Base-by-base conservation (phyloP, 108 stramenopile genomes). In the Skeletonema costatum region DNA sequence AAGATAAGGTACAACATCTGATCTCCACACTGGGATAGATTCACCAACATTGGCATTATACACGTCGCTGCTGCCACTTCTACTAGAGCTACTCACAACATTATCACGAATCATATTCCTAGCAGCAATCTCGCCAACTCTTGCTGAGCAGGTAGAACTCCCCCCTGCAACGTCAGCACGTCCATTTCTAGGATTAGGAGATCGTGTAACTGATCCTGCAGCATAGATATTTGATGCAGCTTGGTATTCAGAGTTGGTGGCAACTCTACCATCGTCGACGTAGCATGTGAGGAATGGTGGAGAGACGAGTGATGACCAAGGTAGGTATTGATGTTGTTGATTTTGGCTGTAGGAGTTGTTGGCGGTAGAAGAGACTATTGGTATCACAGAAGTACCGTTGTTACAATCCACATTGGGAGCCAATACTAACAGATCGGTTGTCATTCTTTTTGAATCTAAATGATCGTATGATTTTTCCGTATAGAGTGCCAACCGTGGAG, bases 151-250 rank as follows among this genome's bases (percentile, higher is more conserved):
- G 11, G 85, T 61, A 3, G 70, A 71, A 39, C 85, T 87, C 33
- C 87, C 91, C 48, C 94, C 94, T 9, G 94, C 92, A 25, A 96
- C 85, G 58, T 77, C 74, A 1, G 94, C 85, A 36, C 87, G 75
- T 8, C 94, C 94, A 16, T 90, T 93, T 14, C 68, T 53, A 3
- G 74, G 59, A 78, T 91, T 90, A 21, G 92, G 91, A 81, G 84
- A 92, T 66, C 87, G 88, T 36, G 94, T 92, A 4, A 90, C 92
- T 14, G 89, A 87, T 33, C 94, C 94, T 29, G 94, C 94, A 19
- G 92, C 92, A 67, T 83, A 96, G 0, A 96, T 77, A 10, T 78
- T 71, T 3, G 89, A 87, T 21, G 92, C 91, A 12, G 87, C 94
- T 60, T 66, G 59, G 14, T 93, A 86, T 70, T 96, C 94, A 11